phyloP scores from a whole-genome alignment of 371 early-diverging fungal species.

The Umbelopsis sp. region DNA sequence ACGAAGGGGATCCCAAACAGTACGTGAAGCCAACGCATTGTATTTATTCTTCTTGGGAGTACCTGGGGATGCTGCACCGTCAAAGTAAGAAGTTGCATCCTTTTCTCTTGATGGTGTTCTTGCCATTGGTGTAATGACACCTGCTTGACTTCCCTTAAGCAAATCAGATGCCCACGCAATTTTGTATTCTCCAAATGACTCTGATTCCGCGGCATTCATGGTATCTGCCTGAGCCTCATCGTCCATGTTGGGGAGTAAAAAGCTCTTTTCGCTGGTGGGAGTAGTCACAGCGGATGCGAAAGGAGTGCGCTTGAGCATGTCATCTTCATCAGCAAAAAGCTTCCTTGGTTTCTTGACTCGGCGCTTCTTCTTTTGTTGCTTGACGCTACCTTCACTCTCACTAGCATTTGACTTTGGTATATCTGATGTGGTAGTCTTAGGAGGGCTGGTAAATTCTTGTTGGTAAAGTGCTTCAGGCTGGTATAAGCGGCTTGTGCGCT shows the following conservation, averaged over 20 bases:
- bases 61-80: background rate
- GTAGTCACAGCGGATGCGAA: slow-evolving; percentile 26
- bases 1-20: slow-evolving; percentile 1
- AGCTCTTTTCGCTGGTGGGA: slow-evolving; percentile 20
- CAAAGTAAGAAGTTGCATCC: background rate
- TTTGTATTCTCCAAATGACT: slow-evolving; percentile 11
- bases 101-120: slow-evolving; percentile 3
- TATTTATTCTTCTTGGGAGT: background rate
- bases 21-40: slow-evolving; percentile 1
- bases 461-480: background rate
- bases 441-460: background rate
- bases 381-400: background rate
- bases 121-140: background rate
- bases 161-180: slow-evolving; percentile 8
- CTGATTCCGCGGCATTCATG: background rate
- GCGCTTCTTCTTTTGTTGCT: slow-evolving; percentile 18
- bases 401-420: background rate
- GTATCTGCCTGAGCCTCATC: background rate
- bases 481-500: slow-evolving; percentile 32
- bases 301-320: slow-evolving; percentile 20
- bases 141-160: background rate
- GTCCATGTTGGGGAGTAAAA: background rate
- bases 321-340: slow-evolving; percentile 7
- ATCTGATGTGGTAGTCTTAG: background rate
- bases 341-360: slow-evolving; percentile 15